Base-by-base conservation (phyloP, 768 basidiomycete species). In the Exidia glandulosa region DNA sequence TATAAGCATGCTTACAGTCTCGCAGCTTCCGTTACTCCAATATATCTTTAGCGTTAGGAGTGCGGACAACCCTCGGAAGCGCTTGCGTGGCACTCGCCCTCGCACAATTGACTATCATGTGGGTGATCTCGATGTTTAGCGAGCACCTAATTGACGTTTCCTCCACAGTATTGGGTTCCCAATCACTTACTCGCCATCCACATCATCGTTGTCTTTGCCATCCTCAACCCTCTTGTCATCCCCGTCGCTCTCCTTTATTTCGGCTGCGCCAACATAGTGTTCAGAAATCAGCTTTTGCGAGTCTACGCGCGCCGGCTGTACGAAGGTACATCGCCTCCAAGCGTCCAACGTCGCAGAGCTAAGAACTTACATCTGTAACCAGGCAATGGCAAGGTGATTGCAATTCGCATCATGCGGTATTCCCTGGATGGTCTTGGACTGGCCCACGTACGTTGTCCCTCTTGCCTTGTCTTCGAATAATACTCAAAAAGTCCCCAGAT, bases 401-500 rank as follows among this genome's bases (percentile, higher is more conserved):
- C 60, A 29, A 59, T 64, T 32, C 58, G 65, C 29, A 62, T 64
- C 32, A 29, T 74, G 25, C 68, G 75, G 54, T 76, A 73, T 59
- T 73, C 73, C 32, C 54, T 73, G 12, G 75, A 76, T 64, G 74
- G 71, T 29, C 58, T 73, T 16, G 65, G 66, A 12, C 37, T 68
- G 7, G 58, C 67, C 7, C 62, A 66, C 52, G 68, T 66, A 31
- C 48, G 64, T 48, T 19, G 50, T 2, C 5, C 19, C 32, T 3
- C 3, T 47, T 58, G 33, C 23, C 54, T 30, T n/a, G 19, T 41
- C 34, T 48, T 54, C n/a, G 37, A 19, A 10, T 27, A 23, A 16
- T 5, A 56, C 16, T 37, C 56, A 50, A 29, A 0, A 37, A 19
- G 36, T 32, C 16, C 31, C 14, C 34, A 64, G 63, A 64, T 66